Evolutionary conservation across 148 eudicot genomes (phyloP).

Genomic region (Talinum fruticosum): DNA sequence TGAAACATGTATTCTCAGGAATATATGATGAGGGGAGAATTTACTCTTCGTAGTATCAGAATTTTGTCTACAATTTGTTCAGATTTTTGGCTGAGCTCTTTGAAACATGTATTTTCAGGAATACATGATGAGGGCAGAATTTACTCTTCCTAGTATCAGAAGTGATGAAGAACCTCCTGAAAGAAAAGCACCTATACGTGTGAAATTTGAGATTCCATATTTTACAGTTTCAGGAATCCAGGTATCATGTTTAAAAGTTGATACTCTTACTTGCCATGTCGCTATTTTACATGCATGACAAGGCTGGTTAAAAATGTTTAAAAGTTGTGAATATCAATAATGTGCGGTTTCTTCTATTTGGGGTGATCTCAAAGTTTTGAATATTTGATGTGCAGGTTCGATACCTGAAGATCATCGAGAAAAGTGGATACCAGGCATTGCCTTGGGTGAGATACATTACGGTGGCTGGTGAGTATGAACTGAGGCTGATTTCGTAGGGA

Average conservation of each 20-base stretch:
- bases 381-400: slow-evolving; percentile 45
- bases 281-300: too few relatives aligned
- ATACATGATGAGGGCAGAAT: slow-evolving; percentile 89
- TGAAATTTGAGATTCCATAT: slow-evolving; percentile 97
- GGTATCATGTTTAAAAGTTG: slow-evolving; percentile 32
- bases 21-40: slow-evolving; percentile 88
- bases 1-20: slow-evolving; percentile 43
- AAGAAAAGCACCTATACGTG: slow-evolving; percentile 88
- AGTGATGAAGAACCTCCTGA: slow-evolving; percentile 75
- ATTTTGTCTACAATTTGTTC: too few relatives aligned
- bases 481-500: slow-evolving; percentile 25
- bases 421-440: slow-evolving; percentile 65
- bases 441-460: slow-evolving; percentile 80
- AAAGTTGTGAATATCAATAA: too few relatives aligned
- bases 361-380: neutral
- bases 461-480: slow-evolving; percentile 67
- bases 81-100: neutral
- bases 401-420: slow-evolving; percentile 62
- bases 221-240: slow-evolving; percentile 97
- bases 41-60: slow-evolving; percentile 73
- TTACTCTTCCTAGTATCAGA: slow-evolving; percentile 74
- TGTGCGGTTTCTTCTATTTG: too few relatives aligned
- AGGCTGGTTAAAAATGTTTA: too few relatives aligned
- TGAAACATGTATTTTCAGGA: slow-evolving; percentile 43
- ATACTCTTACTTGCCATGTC: too few relatives aligned